phyloP scores from a whole-genome alignment of 768 basidiomycete species.

The Tulasnella calospora region DNA sequence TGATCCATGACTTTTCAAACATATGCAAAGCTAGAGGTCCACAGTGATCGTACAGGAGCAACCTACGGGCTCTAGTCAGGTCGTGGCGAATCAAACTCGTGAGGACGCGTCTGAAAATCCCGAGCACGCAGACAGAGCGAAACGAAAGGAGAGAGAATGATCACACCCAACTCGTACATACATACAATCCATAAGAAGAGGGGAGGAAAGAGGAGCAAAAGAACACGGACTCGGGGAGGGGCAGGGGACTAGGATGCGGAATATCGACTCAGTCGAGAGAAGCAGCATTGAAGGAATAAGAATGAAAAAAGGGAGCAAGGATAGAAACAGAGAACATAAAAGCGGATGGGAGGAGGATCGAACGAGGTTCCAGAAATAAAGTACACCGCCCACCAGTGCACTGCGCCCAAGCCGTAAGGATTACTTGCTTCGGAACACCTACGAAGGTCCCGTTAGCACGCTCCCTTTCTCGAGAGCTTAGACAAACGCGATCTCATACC shows the following conservation, averaged over 20 bases:
- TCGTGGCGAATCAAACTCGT: too few relatives aligned
- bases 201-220: neutral
- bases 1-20: neutral
- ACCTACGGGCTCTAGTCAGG: too few relatives aligned
- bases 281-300: slow-evolving; percentile 1
- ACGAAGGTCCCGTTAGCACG: neutral
- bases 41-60: neutral
- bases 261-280: slow-evolving; percentile 5
- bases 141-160: neutral
- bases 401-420: neutral
- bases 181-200: neutral
- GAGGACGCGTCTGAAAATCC: too few relatives aligned
- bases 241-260: neutral
- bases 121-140: too few relatives aligned
- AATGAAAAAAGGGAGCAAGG: neutral
- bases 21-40: too few relatives aligned
- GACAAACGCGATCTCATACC: slow-evolving; percentile 44
- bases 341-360: neutral
- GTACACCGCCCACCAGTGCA: neutral
- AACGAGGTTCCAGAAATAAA: neutral
- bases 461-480: neutral
- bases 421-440: slow-evolving; percentile 27
- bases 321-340: neutral
- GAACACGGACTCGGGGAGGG: neutral
- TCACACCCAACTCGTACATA: neutral